Evolutionary conservation across 1,284 basidiomycete genomes (phyloP).

Genomic region (Cryptococcus floricola): DNA sequence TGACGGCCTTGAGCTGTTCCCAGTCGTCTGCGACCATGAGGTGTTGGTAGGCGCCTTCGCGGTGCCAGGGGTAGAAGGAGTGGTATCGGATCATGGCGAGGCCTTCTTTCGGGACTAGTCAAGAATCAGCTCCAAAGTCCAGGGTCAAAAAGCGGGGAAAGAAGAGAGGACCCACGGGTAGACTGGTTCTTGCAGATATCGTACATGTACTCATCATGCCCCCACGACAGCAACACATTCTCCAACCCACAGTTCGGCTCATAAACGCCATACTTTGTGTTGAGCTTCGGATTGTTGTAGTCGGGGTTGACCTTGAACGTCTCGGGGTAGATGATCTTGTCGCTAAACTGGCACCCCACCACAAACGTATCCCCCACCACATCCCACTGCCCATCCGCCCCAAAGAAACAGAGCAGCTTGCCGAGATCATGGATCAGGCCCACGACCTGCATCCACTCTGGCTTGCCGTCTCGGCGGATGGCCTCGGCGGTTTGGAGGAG

Average conservation of each 20-base stretch:
- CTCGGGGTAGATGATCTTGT: constrained; percentile 80
- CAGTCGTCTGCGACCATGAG: constrained; percentile 63
- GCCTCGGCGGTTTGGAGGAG: constrained; percentile 88
- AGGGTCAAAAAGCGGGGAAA: too few relatives aligned
- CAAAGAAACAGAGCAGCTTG: constrained; percentile 76
- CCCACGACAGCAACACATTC: constrained; percentile 81
- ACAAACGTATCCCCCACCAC: constrained; percentile 87
- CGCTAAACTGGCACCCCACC: constrained; percentile 75
- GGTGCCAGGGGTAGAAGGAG: constrained; percentile 93
- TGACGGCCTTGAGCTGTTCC: constrained; percentile 35
- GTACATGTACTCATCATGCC: constrained; percentile 68
- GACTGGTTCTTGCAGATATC: constrained; percentile 38
- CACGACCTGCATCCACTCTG: constrained; percentile 67
- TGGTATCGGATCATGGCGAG: constrained; percentile 91
- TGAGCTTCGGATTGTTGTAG: constrained; percentile 63
- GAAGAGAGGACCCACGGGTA: constrained; percentile 49
- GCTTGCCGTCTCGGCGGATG: constrained; percentile 80
- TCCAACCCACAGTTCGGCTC: constrained; percentile 77
- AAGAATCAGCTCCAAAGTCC: neutral
- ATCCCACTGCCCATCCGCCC: constrained; percentile 77
- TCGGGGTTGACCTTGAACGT: constrained; percentile 79
- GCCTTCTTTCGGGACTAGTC: constrained; percentile 69
- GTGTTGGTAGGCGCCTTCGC: constrained; percentile 74
- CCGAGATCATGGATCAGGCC: constrained; percentile 85
- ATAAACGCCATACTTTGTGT: constrained; percentile 80